Conservation (phyloP, 768 basidiomycete genomes). For the Pleurotus djamor region DNA sequence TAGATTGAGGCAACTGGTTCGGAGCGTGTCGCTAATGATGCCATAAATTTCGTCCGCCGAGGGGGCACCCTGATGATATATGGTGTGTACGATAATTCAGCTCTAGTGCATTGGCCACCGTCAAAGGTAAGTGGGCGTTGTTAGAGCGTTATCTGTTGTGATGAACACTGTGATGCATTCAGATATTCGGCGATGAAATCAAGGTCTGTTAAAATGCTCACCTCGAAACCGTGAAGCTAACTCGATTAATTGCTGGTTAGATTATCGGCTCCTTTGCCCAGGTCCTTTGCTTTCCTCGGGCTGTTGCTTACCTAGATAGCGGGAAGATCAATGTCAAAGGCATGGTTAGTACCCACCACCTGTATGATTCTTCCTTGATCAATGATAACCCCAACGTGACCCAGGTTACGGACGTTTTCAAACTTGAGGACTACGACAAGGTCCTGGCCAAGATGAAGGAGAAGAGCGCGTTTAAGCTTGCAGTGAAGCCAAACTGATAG, state of each 20-base stretch:
- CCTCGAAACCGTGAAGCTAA: not conserved
- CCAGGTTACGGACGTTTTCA: conserved; percentile 58
- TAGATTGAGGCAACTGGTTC: conserved; percentile 69
- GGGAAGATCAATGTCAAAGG: conserved; percentile 79
- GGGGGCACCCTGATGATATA: conserved; percentile 73
- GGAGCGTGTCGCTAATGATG: conserved; percentile 66
- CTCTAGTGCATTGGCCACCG: conserved; percentile 65
- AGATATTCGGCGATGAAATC: conserved; percentile 14
- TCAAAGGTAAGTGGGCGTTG: conserved; percentile 55
- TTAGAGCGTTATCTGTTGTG: not conserved
- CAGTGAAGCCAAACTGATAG: not conserved
- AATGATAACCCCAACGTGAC: not conserved
- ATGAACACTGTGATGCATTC: not conserved
- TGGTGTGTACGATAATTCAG: conserved; percentile 73
- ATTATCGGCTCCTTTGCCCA: conserved; percentile 93
- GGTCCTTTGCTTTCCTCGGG: conserved; percentile 86
- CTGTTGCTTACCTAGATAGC: conserved; percentile 84
- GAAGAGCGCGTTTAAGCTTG: conserved; percentile 57
- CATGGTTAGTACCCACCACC: conserved; percentile 20
- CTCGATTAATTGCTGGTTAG: conserved; percentile 25
- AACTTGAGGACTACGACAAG: conserved; percentile 65
- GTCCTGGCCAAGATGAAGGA: conserved; percentile 75
- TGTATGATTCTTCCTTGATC: not conserved
- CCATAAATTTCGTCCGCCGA: conserved; percentile 73
- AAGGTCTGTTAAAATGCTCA: conserved; percentile 1